Percentiles rank a stretch among this genome's conserved stretches.
Conservation (phyloP, 2,329 filamentous ascomycete genomes). For the Stachybotrys chartarum region DNA sequence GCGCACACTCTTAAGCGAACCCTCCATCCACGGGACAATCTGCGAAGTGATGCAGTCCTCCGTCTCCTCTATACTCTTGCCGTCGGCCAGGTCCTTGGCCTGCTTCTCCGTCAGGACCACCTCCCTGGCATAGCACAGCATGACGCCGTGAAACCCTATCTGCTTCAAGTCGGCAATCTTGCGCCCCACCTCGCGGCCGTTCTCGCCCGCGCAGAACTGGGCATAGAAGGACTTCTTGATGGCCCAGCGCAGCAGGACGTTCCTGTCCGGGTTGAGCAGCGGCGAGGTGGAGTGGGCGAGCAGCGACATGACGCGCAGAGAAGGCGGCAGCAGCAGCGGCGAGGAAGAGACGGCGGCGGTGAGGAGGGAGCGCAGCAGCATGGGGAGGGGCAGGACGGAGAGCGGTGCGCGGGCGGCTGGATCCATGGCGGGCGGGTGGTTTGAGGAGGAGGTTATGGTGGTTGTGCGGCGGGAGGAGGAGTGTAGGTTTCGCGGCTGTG, state of each 20-base stretch:
- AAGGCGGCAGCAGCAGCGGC: slow-evolving; percentile 60
- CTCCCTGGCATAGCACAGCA: slow-evolving; percentile 77
- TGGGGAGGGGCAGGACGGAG: slow-evolving; percentile 58
- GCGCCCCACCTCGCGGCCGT: slow-evolving; percentile 54
- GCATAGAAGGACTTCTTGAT: slow-evolving; percentile 81
- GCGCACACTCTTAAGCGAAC: slow-evolving; percentile 66
- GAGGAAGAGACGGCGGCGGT: slow-evolving; percentile 67
- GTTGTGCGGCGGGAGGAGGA: slow-evolving; percentile 28
- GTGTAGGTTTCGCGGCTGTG: slow-evolving; percentile 9
- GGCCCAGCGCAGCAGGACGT: slow-evolving; percentile 60
- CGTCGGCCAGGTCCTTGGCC: slow-evolving; percentile 33
- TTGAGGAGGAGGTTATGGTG: slow-evolving; percentile 23
- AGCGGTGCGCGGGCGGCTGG: slow-evolving; percentile 38
- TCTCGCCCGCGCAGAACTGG: slow-evolving; percentile 86
- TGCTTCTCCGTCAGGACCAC: slow-evolving; percentile 60
- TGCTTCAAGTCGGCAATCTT: slow-evolving; percentile 61
- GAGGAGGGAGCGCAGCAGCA: slow-evolving; percentile 61
- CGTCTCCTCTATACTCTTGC: slow-evolving; percentile 39
- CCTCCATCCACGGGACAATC: slow-evolving; percentile 63
- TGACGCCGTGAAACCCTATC: slow-evolving; percentile 76
- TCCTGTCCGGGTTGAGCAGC: slow-evolving; percentile 67
- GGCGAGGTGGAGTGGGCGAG: slow-evolving; percentile 63
- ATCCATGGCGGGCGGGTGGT: slow-evolving; percentile 17
- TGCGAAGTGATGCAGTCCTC: slow-evolving; percentile 47
- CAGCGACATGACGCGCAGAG: slow-evolving; percentile 57